A percentile compares a stretch with the other conserved stretches of the same genome.
These are phyloP conservation scores for Wickerhamiella siamensis DNA, from an alignment of 805 yeast species.

Conservation along the genomic window DNA sequence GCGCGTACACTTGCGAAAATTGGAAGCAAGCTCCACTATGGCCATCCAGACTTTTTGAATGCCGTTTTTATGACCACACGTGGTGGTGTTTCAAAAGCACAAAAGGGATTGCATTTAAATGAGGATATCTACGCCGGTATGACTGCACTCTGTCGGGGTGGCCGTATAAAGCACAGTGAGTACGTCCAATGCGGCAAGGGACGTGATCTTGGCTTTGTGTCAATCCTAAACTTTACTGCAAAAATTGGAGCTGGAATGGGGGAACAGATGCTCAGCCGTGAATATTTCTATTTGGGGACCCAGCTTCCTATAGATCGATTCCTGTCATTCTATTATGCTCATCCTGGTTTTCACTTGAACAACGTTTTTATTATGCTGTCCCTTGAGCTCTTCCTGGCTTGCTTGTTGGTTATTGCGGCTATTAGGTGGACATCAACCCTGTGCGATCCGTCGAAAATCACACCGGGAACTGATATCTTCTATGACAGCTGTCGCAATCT, in stretches of 20 bases:
- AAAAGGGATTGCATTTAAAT: conserved; percentile 66
- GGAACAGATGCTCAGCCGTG: conserved; percentile 71
- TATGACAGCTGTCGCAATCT: conserved; percentile 53
- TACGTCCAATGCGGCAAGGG: conserved; percentile 81
- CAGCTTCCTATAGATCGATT: conserved; percentile 67
- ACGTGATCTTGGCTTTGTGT: conserved; percentile 71
- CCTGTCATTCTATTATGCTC: conserved; percentile 69
- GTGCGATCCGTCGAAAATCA: conserved; percentile 44
- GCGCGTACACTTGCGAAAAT: conserved; percentile 70
- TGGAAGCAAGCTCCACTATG: conserved; percentile 75
- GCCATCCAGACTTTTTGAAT: conserved; percentile 74
- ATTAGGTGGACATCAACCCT: conserved; percentile 45
- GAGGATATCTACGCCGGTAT: conserved; percentile 83
- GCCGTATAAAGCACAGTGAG: conserved; percentile 73
- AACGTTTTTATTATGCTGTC: conserved; percentile 62
- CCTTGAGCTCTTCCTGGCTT: conserved; percentile 45
- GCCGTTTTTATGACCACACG: conserved; percentile 66
- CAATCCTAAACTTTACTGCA: conserved; percentile 67
- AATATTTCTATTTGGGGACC: conserved; percentile 64
- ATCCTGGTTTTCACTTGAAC: conserved; percentile 74
- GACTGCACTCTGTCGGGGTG: conserved; percentile 65
- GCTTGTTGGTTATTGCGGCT: conserved; percentile 46
- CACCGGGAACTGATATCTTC: conserved; percentile 47
- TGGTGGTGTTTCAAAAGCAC: conserved; percentile 81
- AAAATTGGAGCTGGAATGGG: conserved; percentile 89